Percentiles rank a stretch among this genome's conserved stretches.
Conservation (phyloP, 805 yeast species). For the Ogataea salicorniae region DNA sequence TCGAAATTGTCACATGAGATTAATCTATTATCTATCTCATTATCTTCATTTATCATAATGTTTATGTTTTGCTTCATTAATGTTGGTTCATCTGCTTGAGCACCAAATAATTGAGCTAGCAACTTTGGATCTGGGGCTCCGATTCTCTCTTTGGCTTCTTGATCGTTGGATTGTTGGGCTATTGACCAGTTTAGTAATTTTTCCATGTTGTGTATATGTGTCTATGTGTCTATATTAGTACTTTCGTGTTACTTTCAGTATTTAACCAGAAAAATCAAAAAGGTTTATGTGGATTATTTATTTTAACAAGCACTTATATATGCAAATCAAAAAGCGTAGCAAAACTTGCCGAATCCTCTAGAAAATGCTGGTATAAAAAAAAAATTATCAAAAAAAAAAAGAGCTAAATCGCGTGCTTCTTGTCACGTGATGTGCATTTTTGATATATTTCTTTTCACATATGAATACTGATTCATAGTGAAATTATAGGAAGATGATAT, state of each 20-base stretch:
- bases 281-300: no score
- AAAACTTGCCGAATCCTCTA: neutral
- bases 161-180: constrained; percentile 67
- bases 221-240: neutral
- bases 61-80: constrained; percentile 75
- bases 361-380: neutral
- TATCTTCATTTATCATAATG: constrained; percentile 54
- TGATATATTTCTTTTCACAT: no score
- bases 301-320: neutral
- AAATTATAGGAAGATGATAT: no score
- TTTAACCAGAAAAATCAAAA: neutral
- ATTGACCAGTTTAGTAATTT: constrained; percentile 90
- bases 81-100: constrained; percentile 77
- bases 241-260: neutral
- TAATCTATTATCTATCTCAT: constrained; percentile 56
- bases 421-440: no score
- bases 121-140: constrained; percentile 78
- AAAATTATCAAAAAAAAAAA: neutral
- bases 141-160: constrained; percentile 55
- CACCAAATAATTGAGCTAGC: constrained; percentile 72
- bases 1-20: constrained; percentile 87
- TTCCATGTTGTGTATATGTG: constrained; percentile 53
- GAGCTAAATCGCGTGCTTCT: no score
- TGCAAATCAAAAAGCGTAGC: neutral
- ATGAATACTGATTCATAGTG: no score